Base-by-base conservation (phyloP, 2,329 filamentous ascomycete genomes). In the Eurotiales sp. region DNA sequence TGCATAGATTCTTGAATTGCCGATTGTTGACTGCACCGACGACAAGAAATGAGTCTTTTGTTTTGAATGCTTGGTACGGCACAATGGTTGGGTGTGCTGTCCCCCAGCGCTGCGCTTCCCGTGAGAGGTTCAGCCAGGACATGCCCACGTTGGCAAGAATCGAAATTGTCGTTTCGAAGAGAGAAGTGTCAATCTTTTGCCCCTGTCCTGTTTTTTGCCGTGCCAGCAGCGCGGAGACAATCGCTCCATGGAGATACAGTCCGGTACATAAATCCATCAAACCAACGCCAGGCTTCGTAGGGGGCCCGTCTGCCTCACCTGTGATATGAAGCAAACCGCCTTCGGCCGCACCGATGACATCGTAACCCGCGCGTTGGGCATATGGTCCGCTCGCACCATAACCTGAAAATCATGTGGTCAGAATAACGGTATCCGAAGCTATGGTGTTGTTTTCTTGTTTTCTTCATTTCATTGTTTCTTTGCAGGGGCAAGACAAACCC, bases 1-100 rank as follows among this genome's bases (percentile, higher is more conserved):
- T 75, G 59, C 83, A 86, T 8, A 89, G 69, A 17, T 86, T 76
- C 14, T 79, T 79, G 56, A 87, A 90, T 2, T 88, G 75, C 5
- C 81, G 77, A 62, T 88, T 83, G 59, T 89, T 89, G n/a, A 84
- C 85, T 23, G 85, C 85, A 4, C 86, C 86, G 42, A 88, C 77
- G 17, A 90, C 76, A 30, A 89, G 77, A 52, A 83, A 81, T n/a
- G 84, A 83, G 55, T 90, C 84, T 50, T 79, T 81, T 3, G 86
- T 88, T 61, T 82, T 79, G 68, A 88, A 77, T 0, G 71, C 72
- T 51, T 76, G 67, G 47, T 77, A 78, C 1, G 74, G 75, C 10
- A 73, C 74, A 27, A 77, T 72, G 30, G 67, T 74, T 1, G 75
- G 74, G 61, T 78, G 75, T 19, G 65, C 70, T 5, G 72, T 73